phyloP scores from a whole-genome alignment of 2,329 filamentous ascomycete species.

The Calonectria pauciramosa region DNA sequence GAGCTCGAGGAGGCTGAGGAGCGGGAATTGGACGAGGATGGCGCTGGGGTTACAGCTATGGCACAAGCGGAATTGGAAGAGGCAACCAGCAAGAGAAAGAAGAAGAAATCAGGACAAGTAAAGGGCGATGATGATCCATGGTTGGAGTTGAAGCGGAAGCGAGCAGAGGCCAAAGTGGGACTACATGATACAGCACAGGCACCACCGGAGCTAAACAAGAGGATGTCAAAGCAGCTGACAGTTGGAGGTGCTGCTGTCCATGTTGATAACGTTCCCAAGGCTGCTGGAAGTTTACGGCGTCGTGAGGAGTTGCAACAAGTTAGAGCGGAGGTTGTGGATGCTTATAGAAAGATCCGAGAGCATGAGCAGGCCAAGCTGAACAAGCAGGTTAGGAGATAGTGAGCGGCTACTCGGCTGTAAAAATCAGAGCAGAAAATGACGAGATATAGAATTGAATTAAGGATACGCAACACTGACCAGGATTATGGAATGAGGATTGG shows the following conservation, averaged over 20 bases:
- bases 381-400: background rate
- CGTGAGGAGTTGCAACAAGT: constrained; percentile 55
- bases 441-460: background rate
- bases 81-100: constrained; percentile 47
- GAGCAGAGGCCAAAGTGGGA: constrained; percentile 67
- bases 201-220: constrained; percentile 78
- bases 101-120: constrained; percentile 59
- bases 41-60: constrained; percentile 62
- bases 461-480: background rate
- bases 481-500: too few relatives aligned
- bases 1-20: constrained; percentile 75
- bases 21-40: constrained; percentile 71
- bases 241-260: constrained; percentile 52
- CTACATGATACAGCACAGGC: constrained; percentile 77
- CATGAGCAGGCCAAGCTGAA: constrained; percentile 53
- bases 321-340: constrained; percentile 53
- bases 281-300: constrained; percentile 55
- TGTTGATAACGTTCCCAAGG: constrained; percentile 54
- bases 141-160: constrained; percentile 78
- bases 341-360: constrained; percentile 55
- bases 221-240: constrained; percentile 50
- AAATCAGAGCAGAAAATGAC: background rate
- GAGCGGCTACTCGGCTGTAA: background rate
- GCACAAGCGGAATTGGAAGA: constrained; percentile 57
- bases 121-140: constrained; percentile 81